Conservation (phyloP, 202 grass and related monocot species). For the Digitaria exilis region DNA sequence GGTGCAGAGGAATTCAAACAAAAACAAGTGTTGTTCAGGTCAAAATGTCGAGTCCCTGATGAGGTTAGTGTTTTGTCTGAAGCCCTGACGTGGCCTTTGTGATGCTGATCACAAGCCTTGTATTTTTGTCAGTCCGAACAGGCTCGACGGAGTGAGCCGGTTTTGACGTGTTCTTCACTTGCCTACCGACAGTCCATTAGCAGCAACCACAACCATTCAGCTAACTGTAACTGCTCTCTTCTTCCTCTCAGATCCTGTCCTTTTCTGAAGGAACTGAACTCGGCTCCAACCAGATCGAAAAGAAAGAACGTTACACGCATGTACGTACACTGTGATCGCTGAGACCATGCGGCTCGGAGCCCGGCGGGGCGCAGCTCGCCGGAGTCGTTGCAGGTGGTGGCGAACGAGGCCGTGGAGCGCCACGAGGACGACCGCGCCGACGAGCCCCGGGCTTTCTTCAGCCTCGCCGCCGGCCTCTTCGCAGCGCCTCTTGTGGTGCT, state of each 20-base stretch:
- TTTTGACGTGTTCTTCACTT: background rate
- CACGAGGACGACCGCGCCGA: conserved; percentile 45
- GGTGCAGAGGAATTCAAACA: background rate
- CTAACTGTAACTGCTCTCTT: background rate
- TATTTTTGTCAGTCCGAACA: background rate
- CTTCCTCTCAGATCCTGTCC: background rate
- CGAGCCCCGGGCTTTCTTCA: conserved; percentile 22
- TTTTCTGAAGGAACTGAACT: background rate
- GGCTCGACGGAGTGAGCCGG: background rate
- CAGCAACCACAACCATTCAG: background rate
- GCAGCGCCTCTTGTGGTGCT: conserved; percentile 26
- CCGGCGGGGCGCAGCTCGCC: conserved; percentile 14
- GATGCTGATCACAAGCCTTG: background rate
- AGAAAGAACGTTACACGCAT: too few relatives aligned
- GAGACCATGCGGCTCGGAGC: conserved; percentile 33
- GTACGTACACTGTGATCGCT: too few relatives aligned
- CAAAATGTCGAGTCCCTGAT: background rate
- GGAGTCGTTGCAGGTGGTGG: conserved; percentile 49
- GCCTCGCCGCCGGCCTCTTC: conserved; percentile 35
- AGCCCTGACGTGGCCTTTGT: background rate
- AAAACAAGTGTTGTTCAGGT: too few relatives aligned
- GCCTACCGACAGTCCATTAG: background rate
- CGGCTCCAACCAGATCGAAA: too few relatives aligned
- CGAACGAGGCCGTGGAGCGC: conserved; percentile 52
- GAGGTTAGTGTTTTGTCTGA: background rate